Base-by-base conservation (phyloP, 108 stramenopile species). In the Stephanodiscus triporus region DNA sequence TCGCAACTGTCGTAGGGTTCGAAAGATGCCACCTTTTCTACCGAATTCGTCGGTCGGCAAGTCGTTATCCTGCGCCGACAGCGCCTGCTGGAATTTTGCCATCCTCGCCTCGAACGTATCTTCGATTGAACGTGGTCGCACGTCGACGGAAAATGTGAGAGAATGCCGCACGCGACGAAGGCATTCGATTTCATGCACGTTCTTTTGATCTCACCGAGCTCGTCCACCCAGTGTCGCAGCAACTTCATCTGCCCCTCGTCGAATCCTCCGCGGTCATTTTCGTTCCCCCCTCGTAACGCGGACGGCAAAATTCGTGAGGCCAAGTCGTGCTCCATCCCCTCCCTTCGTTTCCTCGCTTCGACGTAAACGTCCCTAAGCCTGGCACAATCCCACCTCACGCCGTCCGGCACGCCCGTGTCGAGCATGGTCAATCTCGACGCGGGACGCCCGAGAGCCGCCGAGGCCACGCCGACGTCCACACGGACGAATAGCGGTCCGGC, bases 151-250 rank as follows among this genome's bases (percentile, higher is more conserved):
- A 19, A 32, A 24, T 26, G 22, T 48, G 24, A 6, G 42, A 19
- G 3, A 7, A 24, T 6, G 22, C 17, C 48, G 47, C 47, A 29
- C 26, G 30, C 38, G 22, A 50, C 17, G 37, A 49, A 1, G 13
- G 19, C 27, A 37, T 50, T 34, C 20, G 11, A 34, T 34, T 4
- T 34, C 32, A 5, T 5, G 32, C 4, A 34, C 5, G n/a, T 34
- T 34, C 5, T 34, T 34, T 24, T 27, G 37, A 0, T 13, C 73
- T 66, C 57, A 74, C 73, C 73, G 11, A 92, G 50, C 64, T 92
- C 91, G 30, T 88, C 83, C 55, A 92, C 78, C 89, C 89, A 92
- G 75, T 92, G 91, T 53, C 54, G 24, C 40, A 89, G 71, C 37
- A 92, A 38, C 68, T 88, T 80, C 51, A 84, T 53, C 48, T 89